Conservation (phyloP, 441 rosid species). For the Eutrema salsugineum region DNA sequence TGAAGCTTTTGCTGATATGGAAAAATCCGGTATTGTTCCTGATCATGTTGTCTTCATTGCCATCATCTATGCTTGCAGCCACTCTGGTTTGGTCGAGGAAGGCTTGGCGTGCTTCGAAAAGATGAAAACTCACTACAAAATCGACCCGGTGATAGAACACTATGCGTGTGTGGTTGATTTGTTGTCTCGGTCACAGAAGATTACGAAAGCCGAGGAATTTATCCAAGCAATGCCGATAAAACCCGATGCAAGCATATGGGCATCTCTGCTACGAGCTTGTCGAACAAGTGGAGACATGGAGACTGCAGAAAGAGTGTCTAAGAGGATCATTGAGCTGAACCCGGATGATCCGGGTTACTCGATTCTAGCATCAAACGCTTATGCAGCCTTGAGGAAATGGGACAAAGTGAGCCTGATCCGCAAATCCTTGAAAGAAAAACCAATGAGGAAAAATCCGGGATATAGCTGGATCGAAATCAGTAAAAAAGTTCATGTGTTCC, state of each 20-base stretch:
- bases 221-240: conserved; percentile 47
- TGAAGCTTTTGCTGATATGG: conserved; percentile 41
- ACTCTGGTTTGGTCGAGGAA: conserved; percentile 53
- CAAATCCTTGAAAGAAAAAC: conserved; percentile 44
- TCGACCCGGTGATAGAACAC: conserved; percentile 44
- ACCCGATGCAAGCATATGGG: conserved; percentile 56
- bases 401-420: conserved; percentile 53
- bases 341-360: conserved; percentile 53
- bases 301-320: conserved; percentile 46
- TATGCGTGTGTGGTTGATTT: conserved; percentile 54
- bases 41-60: conserved; percentile 49
- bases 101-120: conserved; percentile 39
- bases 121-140: conserved; percentile 41
- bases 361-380: conserved; percentile 55
- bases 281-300: conserved; percentile 40
- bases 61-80: conserved; percentile 53
- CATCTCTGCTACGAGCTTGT: conserved; percentile 55
- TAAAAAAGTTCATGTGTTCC: conserved; percentile 42
- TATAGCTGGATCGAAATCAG: conserved; percentile 64
- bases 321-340: conserved; percentile 43
- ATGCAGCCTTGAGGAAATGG: conserved; percentile 60
- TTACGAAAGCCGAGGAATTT: conserved; percentile 44
- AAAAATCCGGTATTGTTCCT: conserved; percentile 37
- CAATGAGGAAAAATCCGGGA: conserved; percentile 56
- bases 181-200: conserved; percentile 48